Conservation (phyloP, 23 red algal species). For the Gracilaria caudata region DNA sequence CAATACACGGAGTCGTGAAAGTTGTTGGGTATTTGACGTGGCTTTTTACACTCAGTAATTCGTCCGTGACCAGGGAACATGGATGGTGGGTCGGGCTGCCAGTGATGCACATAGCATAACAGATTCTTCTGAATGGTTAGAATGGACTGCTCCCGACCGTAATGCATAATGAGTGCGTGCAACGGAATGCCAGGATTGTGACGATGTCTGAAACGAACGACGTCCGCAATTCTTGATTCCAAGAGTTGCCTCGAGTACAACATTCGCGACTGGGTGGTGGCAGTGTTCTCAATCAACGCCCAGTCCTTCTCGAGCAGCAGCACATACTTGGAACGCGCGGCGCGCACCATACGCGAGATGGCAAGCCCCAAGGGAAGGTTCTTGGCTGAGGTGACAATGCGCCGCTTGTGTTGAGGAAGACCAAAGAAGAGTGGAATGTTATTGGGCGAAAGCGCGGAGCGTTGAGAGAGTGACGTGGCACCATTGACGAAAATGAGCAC, state of each 20-base stretch:
- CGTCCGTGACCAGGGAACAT: slow-evolving; percentile 35
- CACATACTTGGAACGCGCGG: slow-evolving; percentile 34
- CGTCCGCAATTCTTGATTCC: slow-evolving; percentile 22
- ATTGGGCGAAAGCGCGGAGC: neutral
- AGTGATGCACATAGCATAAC: slow-evolving; percentile 68
- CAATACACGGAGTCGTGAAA: slow-evolving; percentile 21
- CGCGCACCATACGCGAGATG: slow-evolving; percentile 39
- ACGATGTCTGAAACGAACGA: slow-evolving; percentile 63
- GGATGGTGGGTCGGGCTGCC: slow-evolving; percentile 39
- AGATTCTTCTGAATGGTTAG: slow-evolving; percentile 55
- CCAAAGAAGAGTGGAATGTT: slow-evolving; percentile 18
- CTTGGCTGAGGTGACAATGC: slow-evolving; percentile 17
- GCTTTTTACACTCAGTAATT: slow-evolving; percentile 35
- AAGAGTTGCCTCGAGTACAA: slow-evolving; percentile 33
- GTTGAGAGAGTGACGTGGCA: neutral
- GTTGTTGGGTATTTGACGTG: neutral
- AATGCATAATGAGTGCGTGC: slow-evolving; percentile 70
- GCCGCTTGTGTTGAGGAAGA: slow-evolving; percentile 12
- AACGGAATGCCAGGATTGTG: slow-evolving; percentile 58
- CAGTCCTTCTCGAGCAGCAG: slow-evolving; percentile 73
- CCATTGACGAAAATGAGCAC: slow-evolving; percentile 58
- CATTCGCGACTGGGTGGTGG: neutral
- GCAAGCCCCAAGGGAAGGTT: slow-evolving; percentile 64
- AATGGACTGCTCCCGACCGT: slow-evolving; percentile 63
- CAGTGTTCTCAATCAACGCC: slow-evolving; percentile 36